A percentile compares a stretch with the other conserved stretches of the same genome.
These are phyloP conservation scores for Lolium perenne DNA, from an alignment of 176 grass and related monocot species.

Conservation along the genomic window DNA sequence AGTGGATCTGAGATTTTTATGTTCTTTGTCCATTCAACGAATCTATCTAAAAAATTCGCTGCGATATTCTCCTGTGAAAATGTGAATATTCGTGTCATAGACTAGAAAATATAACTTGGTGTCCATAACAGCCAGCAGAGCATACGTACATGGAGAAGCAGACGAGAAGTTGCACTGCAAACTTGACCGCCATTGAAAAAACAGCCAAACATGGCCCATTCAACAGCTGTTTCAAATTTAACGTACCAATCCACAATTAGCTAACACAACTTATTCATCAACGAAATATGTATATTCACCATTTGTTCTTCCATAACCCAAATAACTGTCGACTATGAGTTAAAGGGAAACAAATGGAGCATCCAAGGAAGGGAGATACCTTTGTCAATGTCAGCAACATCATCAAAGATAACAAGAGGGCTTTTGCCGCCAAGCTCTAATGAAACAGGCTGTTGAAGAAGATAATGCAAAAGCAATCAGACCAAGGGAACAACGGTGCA, in stretches of 20 bases:
- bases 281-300: neutral
- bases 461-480: slow-evolving; percentile 35
- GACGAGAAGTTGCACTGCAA: slow-evolving; percentile 97
- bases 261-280: slow-evolving; percentile 1
- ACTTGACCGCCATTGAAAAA: slow-evolving; percentile 92
- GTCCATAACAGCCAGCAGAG: slow-evolving; percentile 32
- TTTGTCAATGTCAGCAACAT: slow-evolving; percentile 89
- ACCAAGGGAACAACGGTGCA: neutral
- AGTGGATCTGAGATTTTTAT: slow-evolving; percentile 93
- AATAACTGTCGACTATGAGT: neutral
- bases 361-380: slow-evolving; percentile 58
- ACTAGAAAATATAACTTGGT: slow-evolving; percentile 2
- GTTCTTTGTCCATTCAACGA: slow-evolving; percentile 82
- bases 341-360: neutral
- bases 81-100: slow-evolving; percentile 36
- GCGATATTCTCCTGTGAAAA: slow-evolving; percentile 79
- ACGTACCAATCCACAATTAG: slow-evolving; percentile 20
- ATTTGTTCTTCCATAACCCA: slow-evolving; percentile 23
- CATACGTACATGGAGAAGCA: slow-evolving; percentile 83
- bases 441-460: slow-evolving; percentile 81
- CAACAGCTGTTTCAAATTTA: slow-evolving; percentile 72
- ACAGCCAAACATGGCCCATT: slow-evolving; percentile 89
- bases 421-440: slow-evolving; percentile 99
- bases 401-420: slow-evolving; percentile 96
- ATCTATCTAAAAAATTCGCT: slow-evolving; percentile 71